Base-by-base conservation (phyloP, 2,329 filamentous ascomycete genomes). In the Westerdykella sp. region DNA sequence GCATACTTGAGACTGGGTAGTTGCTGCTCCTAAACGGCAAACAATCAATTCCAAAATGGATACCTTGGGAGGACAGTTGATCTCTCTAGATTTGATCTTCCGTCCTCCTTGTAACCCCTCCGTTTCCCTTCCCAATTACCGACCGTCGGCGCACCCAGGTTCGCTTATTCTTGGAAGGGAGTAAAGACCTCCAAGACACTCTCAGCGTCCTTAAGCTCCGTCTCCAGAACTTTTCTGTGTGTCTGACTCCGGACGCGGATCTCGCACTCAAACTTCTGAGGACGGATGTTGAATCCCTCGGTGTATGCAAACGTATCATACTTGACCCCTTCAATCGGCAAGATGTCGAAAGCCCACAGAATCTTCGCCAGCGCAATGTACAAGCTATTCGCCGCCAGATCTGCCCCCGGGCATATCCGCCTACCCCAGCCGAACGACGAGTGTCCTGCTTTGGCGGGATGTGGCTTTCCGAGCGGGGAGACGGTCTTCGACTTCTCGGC, bases 231-330 rank as follows among this genome's bases (percentile, higher is more conserved):
- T 39, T 45, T 35, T 43, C 46, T 49, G 45, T 63, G 59, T 43
- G 32, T 42, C 46, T 59, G 53, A 50, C 63, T 67, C 37, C 67
- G 51, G 2, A 65, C 46, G 13, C 18, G 52, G 5, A 69, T 62
- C 5, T 56, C 49, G 38, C 65, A 68, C 43, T 58, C 53, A 41
- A 69, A 68, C 38, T 52, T 56, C 51, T 51, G 47, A 13, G 67
- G 67, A 31, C 67, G 47, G 16, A 69, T 68, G 40, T 69, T 69
- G 41, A 69, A 69, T 2, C 66, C 67, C 15, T 70, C 65, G 2
- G 66, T 70, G 40, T 69, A 70, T 12, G 57, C 62, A 47, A 69
- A 67, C 11, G 57, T 65, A 41, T 69, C 65, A 42, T 70, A 69
- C 34, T 39, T 36, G n/a, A 51, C 38, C 3, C 62, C 66, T 25